Evolutionary conservation across 2,329 filamentous ascomycete species (phyloP), one percentile per base, ranked within the genome.

Genomic region (Verticillium dahliae): DNA sequence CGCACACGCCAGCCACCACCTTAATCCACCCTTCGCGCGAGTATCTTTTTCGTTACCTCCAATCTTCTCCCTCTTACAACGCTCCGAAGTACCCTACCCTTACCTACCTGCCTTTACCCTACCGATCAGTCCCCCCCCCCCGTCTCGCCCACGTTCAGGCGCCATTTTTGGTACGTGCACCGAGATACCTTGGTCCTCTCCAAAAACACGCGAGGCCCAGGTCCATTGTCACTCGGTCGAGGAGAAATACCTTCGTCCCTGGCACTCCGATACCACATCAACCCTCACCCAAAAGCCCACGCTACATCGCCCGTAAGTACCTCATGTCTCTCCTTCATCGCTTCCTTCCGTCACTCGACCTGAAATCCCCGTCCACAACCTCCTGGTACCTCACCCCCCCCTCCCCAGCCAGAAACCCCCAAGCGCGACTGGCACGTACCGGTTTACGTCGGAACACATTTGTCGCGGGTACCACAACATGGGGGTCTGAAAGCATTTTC

Each of bases 241-340:
- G 45, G 2, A 50, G n/a, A 18, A 10, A 50, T 50, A 50, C 45
- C n/a, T 50, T n/a, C n/a, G n/a, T 50, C 62, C 61, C 61, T 61
- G 61, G 27, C 27, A 27, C 63, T 63, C 59, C 61, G 65, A 66
- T 60, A 63, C 63, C 61, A 59, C 57, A 54, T 64, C 60, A 55
- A 60, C 63, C 63, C 64, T 61, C 63, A 59, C 50, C 59, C 54
- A 59, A 69, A 67, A 70, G 62, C 67, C 67, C 63, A 66, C 68
- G 66, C 67, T 68, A 69, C 69, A 64, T 72, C 65, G 68, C 70
- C 69, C 68, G 74, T 76, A 70, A 76, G 74, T 77, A 71, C 64
- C 65, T 66, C 60, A 37, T 60, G 50, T 56, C 61, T 62, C 58
- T 65, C 57, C 62, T 63, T 67, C 64, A 59, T 64, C 61, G 61